Evolutionary conservation across 208 protist genomes (phyloP).

Genomic region (Leishmania guyanensis): DNA sequence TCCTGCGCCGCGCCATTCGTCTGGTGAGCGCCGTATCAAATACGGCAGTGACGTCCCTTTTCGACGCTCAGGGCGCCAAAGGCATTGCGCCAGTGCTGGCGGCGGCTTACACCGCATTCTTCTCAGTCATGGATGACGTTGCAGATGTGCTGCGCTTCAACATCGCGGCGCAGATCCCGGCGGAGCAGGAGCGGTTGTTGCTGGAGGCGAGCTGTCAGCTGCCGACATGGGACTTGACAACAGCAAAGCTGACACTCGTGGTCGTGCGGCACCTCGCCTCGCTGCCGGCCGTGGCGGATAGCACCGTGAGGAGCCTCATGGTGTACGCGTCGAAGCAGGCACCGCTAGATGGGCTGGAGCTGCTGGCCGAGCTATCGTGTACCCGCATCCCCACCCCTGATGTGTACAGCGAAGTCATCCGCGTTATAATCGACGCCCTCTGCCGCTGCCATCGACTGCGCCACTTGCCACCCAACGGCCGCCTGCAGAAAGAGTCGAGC

Average conservation of each 20-base stretch:
- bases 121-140: slow-evolving; percentile 58
- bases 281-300: slow-evolving; percentile 57
- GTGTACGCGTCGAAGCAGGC: slow-evolving; percentile 57
- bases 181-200: slow-evolving; percentile 40
- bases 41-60: slow-evolving; percentile 48
- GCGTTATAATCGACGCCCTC: slow-evolving; percentile 56
- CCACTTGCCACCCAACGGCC: slow-evolving; percentile 84
- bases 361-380: slow-evolving; percentile 75
- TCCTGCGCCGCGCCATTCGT: slow-evolving; percentile 46
- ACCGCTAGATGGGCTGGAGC: slow-evolving; percentile 66
- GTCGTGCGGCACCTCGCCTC: slow-evolving; percentile 75
- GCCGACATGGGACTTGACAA: slow-evolving; percentile 49
- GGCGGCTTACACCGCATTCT: slow-evolving; percentile 66
- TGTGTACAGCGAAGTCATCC: slow-evolving; percentile 74
- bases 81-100: slow-evolving; percentile 40
- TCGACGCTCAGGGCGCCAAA: slow-evolving; percentile 33
- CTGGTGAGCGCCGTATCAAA: slow-evolving; percentile 57
- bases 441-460: slow-evolving; percentile 70
- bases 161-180: slow-evolving; percentile 56
- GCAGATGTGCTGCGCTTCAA: slow-evolving; percentile 37
- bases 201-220: slow-evolving; percentile 69
- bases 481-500: slow-evolving; percentile 45
- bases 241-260: slow-evolving; percentile 67
- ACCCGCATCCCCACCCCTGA: slow-evolving; percentile 67
- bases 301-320: slow-evolving; percentile 64